phyloP scores from a whole-genome alignment of 768 basidiomycete species.

The Suillus bovinus region DNA sequence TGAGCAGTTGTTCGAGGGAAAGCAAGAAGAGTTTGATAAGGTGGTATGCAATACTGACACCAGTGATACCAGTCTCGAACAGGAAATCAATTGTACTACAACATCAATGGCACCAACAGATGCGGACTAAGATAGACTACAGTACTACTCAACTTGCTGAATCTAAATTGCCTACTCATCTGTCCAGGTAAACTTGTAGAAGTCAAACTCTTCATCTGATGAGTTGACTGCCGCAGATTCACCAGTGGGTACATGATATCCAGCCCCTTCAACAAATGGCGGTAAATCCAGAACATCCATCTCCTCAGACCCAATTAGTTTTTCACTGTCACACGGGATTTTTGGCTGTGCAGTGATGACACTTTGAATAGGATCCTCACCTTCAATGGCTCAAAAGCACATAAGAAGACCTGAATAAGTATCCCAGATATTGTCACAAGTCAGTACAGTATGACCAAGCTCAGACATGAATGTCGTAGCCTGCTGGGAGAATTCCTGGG shows the following conservation, averaged over 20 bases:
- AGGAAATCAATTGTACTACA: too few species aligned
- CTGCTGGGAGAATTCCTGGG: background rate
- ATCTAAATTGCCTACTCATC: background rate
- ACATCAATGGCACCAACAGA: too few species aligned
- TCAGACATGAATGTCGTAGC: background rate
- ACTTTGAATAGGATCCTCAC: background rate
- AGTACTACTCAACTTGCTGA: too few species aligned
- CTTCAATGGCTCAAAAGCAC: background rate
- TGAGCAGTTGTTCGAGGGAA: too few species aligned
- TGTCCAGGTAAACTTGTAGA: background rate
- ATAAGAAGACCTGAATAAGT: background rate
- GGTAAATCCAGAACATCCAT: background rate
- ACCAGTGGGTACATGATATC: background rate
- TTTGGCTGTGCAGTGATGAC: background rate
- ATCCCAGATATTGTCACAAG: background rate
- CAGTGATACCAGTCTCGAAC: too few species aligned
- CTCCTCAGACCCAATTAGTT: background rate
- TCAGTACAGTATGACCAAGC: background rate
- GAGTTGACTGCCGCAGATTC: background rate
- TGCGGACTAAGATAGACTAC: too few species aligned
- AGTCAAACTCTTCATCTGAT: background rate
- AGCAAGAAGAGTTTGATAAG: too few species aligned
- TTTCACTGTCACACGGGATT: background rate
- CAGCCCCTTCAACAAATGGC: background rate
- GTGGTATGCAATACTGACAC: too few species aligned